Evolutionary conservation across 495 filamentous ascomycete genomes (phyloP).

Genomic region (Darksidea phi): DNA sequence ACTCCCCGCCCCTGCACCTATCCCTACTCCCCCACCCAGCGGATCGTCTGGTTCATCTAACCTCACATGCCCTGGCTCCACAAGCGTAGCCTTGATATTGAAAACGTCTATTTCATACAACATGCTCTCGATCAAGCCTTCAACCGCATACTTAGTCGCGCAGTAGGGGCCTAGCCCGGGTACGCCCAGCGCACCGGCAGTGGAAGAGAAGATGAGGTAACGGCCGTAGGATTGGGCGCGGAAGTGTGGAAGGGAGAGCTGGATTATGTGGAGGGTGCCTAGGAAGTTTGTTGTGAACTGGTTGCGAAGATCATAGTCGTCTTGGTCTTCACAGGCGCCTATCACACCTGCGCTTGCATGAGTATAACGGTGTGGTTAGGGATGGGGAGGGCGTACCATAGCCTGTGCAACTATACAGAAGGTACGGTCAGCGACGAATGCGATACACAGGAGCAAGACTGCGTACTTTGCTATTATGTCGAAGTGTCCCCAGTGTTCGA

Average conservation of each 20-base stretch:
- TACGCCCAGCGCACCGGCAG: slow-evolving; percentile 82
- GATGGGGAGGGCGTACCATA: slow-evolving; percentile 48
- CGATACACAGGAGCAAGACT: neutral
- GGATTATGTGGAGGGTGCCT: slow-evolving; percentile 89
- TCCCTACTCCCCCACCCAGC: neutral
- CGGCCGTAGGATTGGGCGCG: slow-evolving; percentile 68
- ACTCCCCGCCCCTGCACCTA: too few species aligned
- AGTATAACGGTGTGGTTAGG: neutral
- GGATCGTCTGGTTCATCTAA: slow-evolving; percentile 60
- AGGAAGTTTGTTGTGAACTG: slow-evolving; percentile 98
- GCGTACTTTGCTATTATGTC: slow-evolving; percentile 80
- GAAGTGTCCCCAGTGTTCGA: slow-evolving; percentile 73
- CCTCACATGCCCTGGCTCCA: slow-evolving; percentile 85
- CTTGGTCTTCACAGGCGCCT: slow-evolving; percentile 93
- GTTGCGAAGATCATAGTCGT: slow-evolving; percentile 88
- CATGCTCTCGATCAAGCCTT: slow-evolving; percentile 93
- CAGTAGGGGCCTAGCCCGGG: slow-evolving; percentile 92
- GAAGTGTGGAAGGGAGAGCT: slow-evolving; percentile 86
- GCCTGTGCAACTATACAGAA: slow-evolving; percentile 60
- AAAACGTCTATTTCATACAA: slow-evolving; percentile 90
- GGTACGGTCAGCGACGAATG: neutral
- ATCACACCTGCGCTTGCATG: slow-evolving; percentile 64
- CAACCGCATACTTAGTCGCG: slow-evolving; percentile 93
- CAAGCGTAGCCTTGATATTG: slow-evolving; percentile 86
- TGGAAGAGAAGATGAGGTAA: slow-evolving; percentile 92